Evolutionary conservation across 768 basidiomycete species (phyloP), one percentile per base, ranked within the genome.

Genomic region (Hydnomerulius pinastri): DNA sequence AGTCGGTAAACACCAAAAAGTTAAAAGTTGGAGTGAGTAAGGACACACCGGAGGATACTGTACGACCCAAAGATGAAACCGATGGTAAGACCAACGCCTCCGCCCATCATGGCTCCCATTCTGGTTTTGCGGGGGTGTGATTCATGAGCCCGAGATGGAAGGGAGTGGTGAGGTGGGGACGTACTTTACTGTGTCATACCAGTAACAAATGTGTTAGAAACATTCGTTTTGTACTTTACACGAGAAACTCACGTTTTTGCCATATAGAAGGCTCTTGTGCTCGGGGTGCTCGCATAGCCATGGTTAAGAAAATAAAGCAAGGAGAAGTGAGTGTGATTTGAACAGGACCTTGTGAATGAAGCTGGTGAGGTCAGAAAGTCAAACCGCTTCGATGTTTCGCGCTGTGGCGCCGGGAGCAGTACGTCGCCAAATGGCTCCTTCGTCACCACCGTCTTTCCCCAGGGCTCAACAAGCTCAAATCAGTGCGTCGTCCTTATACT

Each of bases 61-160:
- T 88, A 97, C 23, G 87, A 85, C 36, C 96, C 96, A 63, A 98
- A 98, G 53, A 99, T 86, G 73, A 98, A 98, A 15, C 97, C 96
- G 64, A 98, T 97, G 28, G 94, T 96, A 39, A 97, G 79, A 11
- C 96, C 96, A 46, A 98, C 95, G 51, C 92, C 91, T 59, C 86
- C 90, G 48, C 91, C 91, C 90, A 92, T 92, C 50, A 91, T 71
- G 38, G 91, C 92, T 60, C 91, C 91, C 91, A 93, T 93, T 69
- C 91, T 92, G 58, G n/a, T 53, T 51, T 45, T 28, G 40, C 35
- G 50, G 32, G 40, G 50, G 47, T 28, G 29, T 6, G 15, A 44
- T 59, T n/a, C n/a, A n/a, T n/a, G 6, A 55, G 51, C 40, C 13
- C 18, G 40, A n/a, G 21, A 20, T 36, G 48, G 45, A 55, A 29